These are phyloP conservation scores for Acanthamoeba triangularis DNA, from an alignment of 208 protist species.

Conservation along the genomic window DNA sequence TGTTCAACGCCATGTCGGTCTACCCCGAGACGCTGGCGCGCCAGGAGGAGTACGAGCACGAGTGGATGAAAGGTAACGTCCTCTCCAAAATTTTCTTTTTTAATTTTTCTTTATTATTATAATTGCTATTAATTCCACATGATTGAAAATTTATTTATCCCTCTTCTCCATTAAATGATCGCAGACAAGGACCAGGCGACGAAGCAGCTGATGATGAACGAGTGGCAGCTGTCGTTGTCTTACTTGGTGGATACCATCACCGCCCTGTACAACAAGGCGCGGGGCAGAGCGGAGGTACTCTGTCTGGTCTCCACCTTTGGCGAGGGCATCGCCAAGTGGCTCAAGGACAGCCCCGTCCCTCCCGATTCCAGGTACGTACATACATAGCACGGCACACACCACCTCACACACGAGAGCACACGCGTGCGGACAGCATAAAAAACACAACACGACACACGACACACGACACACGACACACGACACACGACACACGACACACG, in stretches of 20 bases:
- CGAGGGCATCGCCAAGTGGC: conserved; percentile 28
- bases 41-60: conserved; percentile 8
- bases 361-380: conserved; percentile 16
- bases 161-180: too few relatives aligned
- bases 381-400: too few relatives aligned
- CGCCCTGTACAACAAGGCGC: conserved; percentile 1
- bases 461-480: too few relatives aligned
- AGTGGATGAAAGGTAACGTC: not conserved
- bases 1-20: conserved; percentile 49
- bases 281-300: not conserved
- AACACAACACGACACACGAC: too few relatives aligned
- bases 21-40: conserved; percentile 14
- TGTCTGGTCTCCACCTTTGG: conserved; percentile 23
- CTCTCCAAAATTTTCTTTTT: not conserved
- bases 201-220: not conserved
- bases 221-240: conserved; percentile 7
- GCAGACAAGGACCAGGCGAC: conserved; percentile 14
- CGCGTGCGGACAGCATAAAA: too few relatives aligned
- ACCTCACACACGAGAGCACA: too few relatives aligned
- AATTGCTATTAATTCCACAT: too few relatives aligned
- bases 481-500: too few relatives aligned
- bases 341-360: conserved; percentile 10
- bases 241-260: not conserved
- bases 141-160: too few relatives aligned
- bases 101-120: too few relatives aligned